A percentile compares a stretch with the other conserved stretches of the same genome.
phyloP scores from a whole-genome alignment of 176 grass and related monocot genomes.

The Puccinellia tenuiflora region DNA sequence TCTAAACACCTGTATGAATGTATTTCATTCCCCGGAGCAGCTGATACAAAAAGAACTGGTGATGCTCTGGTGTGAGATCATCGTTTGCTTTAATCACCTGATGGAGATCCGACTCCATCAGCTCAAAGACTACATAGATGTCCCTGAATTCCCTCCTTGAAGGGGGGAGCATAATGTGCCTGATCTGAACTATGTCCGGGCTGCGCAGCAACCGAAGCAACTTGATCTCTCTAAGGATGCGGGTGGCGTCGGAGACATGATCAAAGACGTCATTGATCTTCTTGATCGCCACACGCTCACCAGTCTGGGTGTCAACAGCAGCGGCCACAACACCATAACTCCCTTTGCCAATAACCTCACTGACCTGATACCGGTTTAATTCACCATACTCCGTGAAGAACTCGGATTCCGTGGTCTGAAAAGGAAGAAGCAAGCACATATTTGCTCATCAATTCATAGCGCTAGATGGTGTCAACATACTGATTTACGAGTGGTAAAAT shows the following conservation, averaged over 20 bases:
- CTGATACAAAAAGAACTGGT: conserved; percentile 93
- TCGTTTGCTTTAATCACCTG: conserved; percentile 88
- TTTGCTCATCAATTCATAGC: not conserved
- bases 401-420: conserved; percentile 45
- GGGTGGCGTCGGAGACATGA: conserved; percentile 81
- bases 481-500: not conserved
- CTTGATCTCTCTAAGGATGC: conserved; percentile 90
- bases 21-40: conserved; percentile 84
- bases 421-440: not conserved
- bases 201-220: conserved; percentile 70
- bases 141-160: conserved; percentile 83
- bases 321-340: conserved; percentile 86
- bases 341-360: conserved; percentile 84
- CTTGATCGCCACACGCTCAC: conserved; percentile 82
- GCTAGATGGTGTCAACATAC: not conserved
- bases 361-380: conserved; percentile 63
- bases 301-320: conserved; percentile 72
- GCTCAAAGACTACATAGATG: conserved; percentile 84
- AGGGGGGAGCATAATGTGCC: conserved; percentile 89
- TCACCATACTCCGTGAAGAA: conserved; percentile 94
- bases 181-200: conserved; percentile 82
- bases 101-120: conserved; percentile 88
- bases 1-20: conserved; percentile 75
- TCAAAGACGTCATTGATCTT: conserved; percentile 92
- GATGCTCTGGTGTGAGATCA: conserved; percentile 81